Evolutionary conservation across 768 basidiomycete species (phyloP), one percentile per base, ranked within the genome.

Genomic region (Jaapia argillacea): DNA sequence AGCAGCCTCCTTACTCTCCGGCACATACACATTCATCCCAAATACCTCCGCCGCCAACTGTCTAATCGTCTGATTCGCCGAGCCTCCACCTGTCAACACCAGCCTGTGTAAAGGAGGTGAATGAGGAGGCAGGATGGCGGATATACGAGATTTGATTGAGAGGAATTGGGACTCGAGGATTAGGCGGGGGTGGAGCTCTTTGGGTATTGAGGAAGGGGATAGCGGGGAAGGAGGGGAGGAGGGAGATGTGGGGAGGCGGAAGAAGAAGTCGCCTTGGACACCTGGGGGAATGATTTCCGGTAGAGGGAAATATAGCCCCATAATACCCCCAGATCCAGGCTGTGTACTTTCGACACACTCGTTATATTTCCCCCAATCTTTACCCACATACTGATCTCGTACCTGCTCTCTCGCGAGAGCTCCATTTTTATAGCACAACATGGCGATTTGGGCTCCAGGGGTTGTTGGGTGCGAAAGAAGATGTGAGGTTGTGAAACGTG

Each of bases 371-470:
- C 61, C 60, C 88, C 89, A 93, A 46, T 76, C 63, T 4, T 67
- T 58, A 36, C 67, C 60, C 38, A 77, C 77, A 54, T 81, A 77
- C 37, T 60, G 65, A 54, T 91, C 74, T 6, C 84, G 77, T 14
- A 92, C 70, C 49, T 81, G 72, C 55, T 90, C 83, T 36, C 90
- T 75, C 1, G 85, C 81, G 6, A 91, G 71, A 0, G 85, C 83
- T 18, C 87, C 87, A 51, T 91, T 86, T 61, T 90, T 92, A 67
- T 90, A 90, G 59, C 88, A 91, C 6, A 93, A 73, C 89, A 94
- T 94, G 24, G 80, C 84, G 55, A 92, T 89, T 54, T 85, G 79
- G 1, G 73, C 77, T 27, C 71, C 65, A 3, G 62, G 55, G 16
- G 69, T 66, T 0, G 79, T 81, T 2, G 83, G 86, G 56, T 84